phyloP scores from a whole-genome alignment of 768 basidiomycete species.

The Boletus sp. region DNA sequence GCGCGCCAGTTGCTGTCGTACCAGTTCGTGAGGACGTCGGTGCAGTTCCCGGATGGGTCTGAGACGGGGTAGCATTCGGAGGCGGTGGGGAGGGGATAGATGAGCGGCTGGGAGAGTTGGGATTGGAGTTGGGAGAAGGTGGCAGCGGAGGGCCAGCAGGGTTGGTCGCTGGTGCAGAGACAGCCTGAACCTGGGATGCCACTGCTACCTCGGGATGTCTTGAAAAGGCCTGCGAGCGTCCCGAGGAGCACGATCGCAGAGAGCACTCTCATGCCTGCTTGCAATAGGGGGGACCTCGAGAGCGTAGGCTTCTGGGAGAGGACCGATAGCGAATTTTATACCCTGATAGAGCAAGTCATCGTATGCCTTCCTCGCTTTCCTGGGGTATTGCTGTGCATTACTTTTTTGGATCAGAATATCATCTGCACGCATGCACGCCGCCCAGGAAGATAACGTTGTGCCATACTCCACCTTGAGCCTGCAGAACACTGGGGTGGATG shows the following conservation, averaged over 20 bases:
- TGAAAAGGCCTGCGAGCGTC: neutral
- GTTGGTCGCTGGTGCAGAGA: constrained; percentile 35
- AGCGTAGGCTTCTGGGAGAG: neutral
- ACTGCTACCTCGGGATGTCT: neutral
- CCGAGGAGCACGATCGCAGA: neutral
- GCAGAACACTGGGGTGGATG: too few relatives aligned
- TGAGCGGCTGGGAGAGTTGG: constrained; percentile 42
- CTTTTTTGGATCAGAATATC: neutral
- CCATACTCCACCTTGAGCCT: too few relatives aligned
- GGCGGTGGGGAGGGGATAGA: constrained; percentile 41
- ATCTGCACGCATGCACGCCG: neutral
- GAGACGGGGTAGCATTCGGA: constrained; percentile 39
- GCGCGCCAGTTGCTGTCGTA: constrained; percentile 40
- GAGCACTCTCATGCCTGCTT: neutral
- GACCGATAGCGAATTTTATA: neutral
- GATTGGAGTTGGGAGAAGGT: constrained; percentile 33
- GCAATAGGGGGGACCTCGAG: neutral
- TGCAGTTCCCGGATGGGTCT: constrained; percentile 26
- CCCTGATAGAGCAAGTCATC: neutral
- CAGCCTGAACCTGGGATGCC: constrained; percentile 14
- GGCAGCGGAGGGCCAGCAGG: constrained; percentile 40
- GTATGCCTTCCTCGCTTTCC: neutral
- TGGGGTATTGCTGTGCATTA: too few relatives aligned
- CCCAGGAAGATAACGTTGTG: neutral
- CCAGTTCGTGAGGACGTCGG: neutral